A percentile compares a stretch with the other conserved stretches of the same genome.
Conservation (phyloP, 75 land plant genomes). For the Selaginella tamariscina region DNA sequence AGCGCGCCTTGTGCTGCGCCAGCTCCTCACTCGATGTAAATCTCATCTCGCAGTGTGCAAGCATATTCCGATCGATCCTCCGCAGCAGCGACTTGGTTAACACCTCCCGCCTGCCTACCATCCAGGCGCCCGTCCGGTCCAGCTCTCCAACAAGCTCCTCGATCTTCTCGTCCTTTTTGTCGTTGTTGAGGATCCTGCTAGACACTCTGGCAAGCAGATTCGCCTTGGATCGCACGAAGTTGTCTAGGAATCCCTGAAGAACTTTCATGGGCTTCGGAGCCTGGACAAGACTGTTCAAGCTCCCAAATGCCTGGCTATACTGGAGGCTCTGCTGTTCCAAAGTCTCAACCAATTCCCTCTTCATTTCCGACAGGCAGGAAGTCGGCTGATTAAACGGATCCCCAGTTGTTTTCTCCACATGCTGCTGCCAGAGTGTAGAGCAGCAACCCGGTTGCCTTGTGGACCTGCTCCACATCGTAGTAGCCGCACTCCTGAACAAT, state of each 20-base stretch:
- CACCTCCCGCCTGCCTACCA: slow-evolving; percentile 49
- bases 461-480: slow-evolving; percentile 49
- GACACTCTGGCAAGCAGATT: slow-evolving; percentile 60
- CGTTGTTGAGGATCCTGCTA: slow-evolving; percentile 50
- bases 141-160: slow-evolving; percentile 80
- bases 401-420: slow-evolving; percentile 71
- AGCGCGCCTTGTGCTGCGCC: slow-evolving; percentile 33
- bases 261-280: slow-evolving; percentile 34
- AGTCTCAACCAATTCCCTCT: slow-evolving; percentile 72
- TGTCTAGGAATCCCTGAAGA: slow-evolving; percentile 50
- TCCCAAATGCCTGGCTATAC: slow-evolving; percentile 16
- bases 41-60: slow-evolving; percentile 46
- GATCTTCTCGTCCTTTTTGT: slow-evolving; percentile 67
- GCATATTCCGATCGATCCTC: slow-evolving; percentile 43
- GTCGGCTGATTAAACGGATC: slow-evolving; percentile 49
- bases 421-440: slow-evolving; percentile 59
- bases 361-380: slow-evolving; percentile 42
- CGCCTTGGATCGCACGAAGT: slow-evolving; percentile 43
- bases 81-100: slow-evolving; percentile 46
- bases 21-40: slow-evolving; percentile 43
- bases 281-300: background rate
- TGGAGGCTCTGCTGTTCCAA: slow-evolving; percentile 40
- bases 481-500: slow-evolving; percentile 32
- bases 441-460: slow-evolving; percentile 42
- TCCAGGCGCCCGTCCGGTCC: slow-evolving; percentile 60